Evolutionary conservation across 1,284 basidiomycete genomes (phyloP).

Genomic region (Singerocomus inundabilis): DNA sequence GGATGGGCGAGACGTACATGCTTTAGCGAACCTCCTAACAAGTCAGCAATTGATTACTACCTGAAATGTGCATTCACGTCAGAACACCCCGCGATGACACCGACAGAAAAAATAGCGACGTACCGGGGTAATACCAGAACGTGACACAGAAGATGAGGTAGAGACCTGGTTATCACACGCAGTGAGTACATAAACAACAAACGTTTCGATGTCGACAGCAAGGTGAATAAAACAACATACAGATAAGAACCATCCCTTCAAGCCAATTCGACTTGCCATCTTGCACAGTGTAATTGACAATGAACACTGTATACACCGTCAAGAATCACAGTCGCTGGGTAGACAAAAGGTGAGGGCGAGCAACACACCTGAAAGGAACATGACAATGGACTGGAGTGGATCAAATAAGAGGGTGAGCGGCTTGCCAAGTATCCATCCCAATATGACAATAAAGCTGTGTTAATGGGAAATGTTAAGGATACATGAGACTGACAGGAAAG

Average conservation of each 20-base stretch:
- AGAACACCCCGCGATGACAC: too few relatives aligned
- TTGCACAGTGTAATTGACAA: conserved; percentile 76
- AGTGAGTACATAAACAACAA: background rate
- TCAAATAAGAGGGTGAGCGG: conserved; percentile 79
- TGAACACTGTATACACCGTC: conserved; percentile 46
- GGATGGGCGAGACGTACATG: too few relatives aligned
- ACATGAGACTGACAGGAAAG: conserved; percentile 43
- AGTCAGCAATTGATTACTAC: too few relatives aligned
- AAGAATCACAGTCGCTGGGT: background rate
- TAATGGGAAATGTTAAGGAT: conserved; percentile 51
- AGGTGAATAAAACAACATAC: conserved; percentile 32
- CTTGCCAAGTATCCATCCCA: conserved; percentile 70
- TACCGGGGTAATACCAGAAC: conserved; percentile 48
- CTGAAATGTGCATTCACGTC: background rate
- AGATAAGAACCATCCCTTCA: conserved; percentile 72
- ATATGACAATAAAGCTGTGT: conserved; percentile 54
- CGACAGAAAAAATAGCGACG: conserved; percentile 27
- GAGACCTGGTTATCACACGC: conserved; percentile 35
- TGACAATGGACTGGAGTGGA: conserved; percentile 71
- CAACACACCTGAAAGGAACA: conserved; percentile 46
- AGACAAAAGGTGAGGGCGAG: background rate
- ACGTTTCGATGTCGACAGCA: too few relatives aligned
- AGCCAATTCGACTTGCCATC: conserved; percentile 42
- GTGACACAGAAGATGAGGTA: conserved; percentile 38
- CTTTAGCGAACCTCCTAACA: too few relatives aligned